phyloP scores from a whole-genome alignment of 257 asterid genomes.

The Jacaranda copaia region DNA sequence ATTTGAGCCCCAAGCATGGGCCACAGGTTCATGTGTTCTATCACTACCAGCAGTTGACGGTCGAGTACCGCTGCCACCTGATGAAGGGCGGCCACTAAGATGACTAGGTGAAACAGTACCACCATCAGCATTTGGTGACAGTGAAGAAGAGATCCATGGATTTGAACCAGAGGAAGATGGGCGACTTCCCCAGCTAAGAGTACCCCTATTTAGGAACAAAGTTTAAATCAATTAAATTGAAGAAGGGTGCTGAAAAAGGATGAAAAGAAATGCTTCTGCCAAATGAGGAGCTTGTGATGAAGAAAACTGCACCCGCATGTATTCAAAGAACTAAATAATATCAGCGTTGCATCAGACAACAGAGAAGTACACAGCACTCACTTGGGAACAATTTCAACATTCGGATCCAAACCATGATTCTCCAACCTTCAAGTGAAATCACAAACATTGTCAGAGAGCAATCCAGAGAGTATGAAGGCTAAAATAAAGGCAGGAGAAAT shows the following conservation, averaged over 20 bases:
- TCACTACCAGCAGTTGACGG: slow-evolving; percentile 96
- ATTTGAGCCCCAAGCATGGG: slow-evolving; percentile 78
- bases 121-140: slow-evolving; percentile 83
- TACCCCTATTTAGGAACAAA: slow-evolving; percentile 67
- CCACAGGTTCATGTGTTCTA: slow-evolving; percentile 63
- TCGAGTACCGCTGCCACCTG: slow-evolving; percentile 94
- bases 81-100: slow-evolving; percentile 82
- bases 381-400: slow-evolving; percentile 98
- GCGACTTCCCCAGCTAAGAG: slow-evolving; percentile 92
- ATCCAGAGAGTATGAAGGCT: slow-evolving; percentile 19
- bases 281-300: slow-evolving; percentile 17
- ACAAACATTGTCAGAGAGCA: slow-evolving; percentile 43
- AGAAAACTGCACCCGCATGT: slow-evolving; percentile 30
- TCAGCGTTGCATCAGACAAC: neutral
- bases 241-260: slow-evolving; percentile 28
- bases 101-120: slow-evolving; percentile 76
- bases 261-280: slow-evolving; percentile 11
- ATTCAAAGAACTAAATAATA: slow-evolving; percentile 15
- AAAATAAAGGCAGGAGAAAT: neutral
- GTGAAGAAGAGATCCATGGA: slow-evolving; percentile 80
- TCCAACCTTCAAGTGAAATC: slow-evolving; percentile 74
- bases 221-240: slow-evolving; percentile 36
- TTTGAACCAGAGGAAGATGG: slow-evolving; percentile 80
- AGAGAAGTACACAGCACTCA: slow-evolving; percentile 53
- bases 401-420: slow-evolving; percentile 94